phyloP scores from a whole-genome alignment of 495 filamentous ascomycete species.

The Penicillium pancosmium region DNA sequence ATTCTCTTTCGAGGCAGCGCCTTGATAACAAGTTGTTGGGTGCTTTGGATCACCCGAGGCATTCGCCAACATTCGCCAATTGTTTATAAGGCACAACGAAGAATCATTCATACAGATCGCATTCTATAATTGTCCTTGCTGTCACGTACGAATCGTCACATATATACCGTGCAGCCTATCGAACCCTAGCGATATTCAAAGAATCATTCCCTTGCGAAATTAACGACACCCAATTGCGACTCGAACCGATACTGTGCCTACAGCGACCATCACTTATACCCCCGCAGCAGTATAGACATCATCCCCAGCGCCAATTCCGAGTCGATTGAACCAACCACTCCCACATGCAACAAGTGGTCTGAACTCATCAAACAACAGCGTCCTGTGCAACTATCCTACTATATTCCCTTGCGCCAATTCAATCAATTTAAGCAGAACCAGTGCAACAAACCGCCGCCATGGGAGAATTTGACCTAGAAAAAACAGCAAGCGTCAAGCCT shows the following conservation, averaged over 20 bases:
- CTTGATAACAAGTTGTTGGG: background rate
- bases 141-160: constrained; percentile 1
- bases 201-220: constrained; percentile 9
- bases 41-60: background rate
- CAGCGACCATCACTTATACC: background rate
- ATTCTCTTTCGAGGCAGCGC: constrained; percentile 1
- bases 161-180: constrained; percentile 3
- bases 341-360: constrained; percentile 8
- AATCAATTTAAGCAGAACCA: background rate
- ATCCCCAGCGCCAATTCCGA: background rate
- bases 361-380: background rate
- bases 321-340: constrained; percentile 1
- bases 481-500: constrained; percentile 26
- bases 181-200: background rate
- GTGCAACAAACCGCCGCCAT: constrained; percentile 14
- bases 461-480: constrained; percentile 28
- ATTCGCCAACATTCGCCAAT: background rate
- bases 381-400: constrained; percentile 1
- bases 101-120: constrained; percentile 12
- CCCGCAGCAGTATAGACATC: constrained; percentile 4
- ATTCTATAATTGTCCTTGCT: constrained; percentile 11
- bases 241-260: constrained; percentile 2
- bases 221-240: constrained; percentile 5
- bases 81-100: constrained; percentile 7
- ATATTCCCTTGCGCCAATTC: background rate